phyloP scores from a whole-genome alignment of 257 asterid genomes.

The Nicotiana tomentosiformis region DNA sequence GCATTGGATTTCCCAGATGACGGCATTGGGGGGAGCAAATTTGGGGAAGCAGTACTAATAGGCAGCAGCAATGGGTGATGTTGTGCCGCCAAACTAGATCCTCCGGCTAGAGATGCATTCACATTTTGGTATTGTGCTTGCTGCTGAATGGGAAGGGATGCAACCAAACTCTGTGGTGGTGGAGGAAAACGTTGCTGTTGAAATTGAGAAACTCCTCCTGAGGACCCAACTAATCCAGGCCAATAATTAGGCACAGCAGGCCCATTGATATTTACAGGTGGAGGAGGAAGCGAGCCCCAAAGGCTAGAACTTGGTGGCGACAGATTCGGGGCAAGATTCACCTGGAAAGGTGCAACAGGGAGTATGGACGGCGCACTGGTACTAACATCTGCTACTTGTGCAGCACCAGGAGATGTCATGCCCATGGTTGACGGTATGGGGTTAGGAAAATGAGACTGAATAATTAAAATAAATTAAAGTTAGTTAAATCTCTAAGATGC shows the following conservation, averaged over 20 bases:
- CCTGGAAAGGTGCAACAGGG: slow-evolving; percentile 13
- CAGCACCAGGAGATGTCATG: slow-evolving; percentile 10
- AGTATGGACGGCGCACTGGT: slow-evolving; percentile 7
- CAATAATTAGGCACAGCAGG: slow-evolving; percentile 19
- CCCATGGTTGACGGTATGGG: slow-evolving; percentile 10
- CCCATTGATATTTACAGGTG: slow-evolving; percentile 10
- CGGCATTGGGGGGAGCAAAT: slow-evolving; percentile 11
- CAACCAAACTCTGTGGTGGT: slow-evolving; percentile 15
- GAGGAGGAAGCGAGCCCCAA: slow-evolving; percentile 15
- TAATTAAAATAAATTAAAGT: neutral
- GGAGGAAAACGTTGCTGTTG: slow-evolving; percentile 19
- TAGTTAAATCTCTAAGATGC: neutral
- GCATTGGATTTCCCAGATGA: slow-evolving; percentile 12
- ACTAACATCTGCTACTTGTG: slow-evolving; percentile 14
- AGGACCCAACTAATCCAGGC: slow-evolving; percentile 15
- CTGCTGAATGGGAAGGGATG: slow-evolving; percentile 15
- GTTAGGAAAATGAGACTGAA: slow-evolving; percentile 18
- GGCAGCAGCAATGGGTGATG: slow-evolving; percentile 11
- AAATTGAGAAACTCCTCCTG: slow-evolving; percentile 15
- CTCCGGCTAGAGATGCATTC: slow-evolving; percentile 11
- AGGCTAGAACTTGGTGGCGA: slow-evolving; percentile 13
- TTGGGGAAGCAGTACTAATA: slow-evolving; percentile 4
- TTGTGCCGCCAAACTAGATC: slow-evolving; percentile 11
- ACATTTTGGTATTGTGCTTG: slow-evolving; percentile 11
- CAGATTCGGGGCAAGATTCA: slow-evolving; percentile 2